Evolutionary conservation across 345 rosid genomes (phyloP).

Genomic region (Passiflora organensis): DNA sequence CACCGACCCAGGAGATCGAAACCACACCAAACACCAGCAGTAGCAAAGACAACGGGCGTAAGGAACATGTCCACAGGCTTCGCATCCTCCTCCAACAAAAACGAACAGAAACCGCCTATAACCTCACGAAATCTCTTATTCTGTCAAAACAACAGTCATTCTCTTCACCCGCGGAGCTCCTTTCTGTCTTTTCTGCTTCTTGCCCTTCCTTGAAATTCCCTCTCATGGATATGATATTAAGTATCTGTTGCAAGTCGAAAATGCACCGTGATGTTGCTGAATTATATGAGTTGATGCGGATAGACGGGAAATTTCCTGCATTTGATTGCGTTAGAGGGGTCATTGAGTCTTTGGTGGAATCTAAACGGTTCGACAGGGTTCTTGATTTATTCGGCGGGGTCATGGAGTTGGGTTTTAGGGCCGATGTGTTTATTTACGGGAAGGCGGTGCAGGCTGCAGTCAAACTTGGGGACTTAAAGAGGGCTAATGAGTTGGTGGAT

Average conservation of each 20-base stretch:
- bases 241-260: slow-evolving; percentile 39
- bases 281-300: slow-evolving; percentile 36
- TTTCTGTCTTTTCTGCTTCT: slow-evolving; percentile 39
- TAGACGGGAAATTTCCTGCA: slow-evolving; percentile 45
- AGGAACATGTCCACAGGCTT: slow-evolving; percentile 37
- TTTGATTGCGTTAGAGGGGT: slow-evolving; percentile 34
- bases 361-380: slow-evolving; percentile 33
- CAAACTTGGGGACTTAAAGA: slow-evolving; percentile 48
- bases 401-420: slow-evolving; percentile 38
- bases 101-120: slow-evolving; percentile 40
- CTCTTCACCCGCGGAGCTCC: slow-evolving; percentile 44
- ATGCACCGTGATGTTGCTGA: slow-evolving; percentile 43
- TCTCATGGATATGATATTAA: slow-evolving; percentile 42
- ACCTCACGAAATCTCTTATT: slow-evolving; percentile 36
- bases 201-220: slow-evolving; percentile 37
- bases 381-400: slow-evolving; percentile 49
- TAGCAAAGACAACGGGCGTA: slow-evolving; percentile 25
- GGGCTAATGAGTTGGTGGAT: slow-evolving; percentile 46
- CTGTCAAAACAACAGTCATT: slow-evolving; percentile 31
- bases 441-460: slow-evolving; percentile 76
- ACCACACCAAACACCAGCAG: neutral
- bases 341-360: slow-evolving; percentile 38
- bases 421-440: slow-evolving; percentile 52
- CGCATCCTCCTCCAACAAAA: slow-evolving; percentile 52
- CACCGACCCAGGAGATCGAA: slow-evolving; percentile 1